Evolutionary conservation across 176 grass and related monocot genomes (phyloP).

Genomic region (maize (Zea mays)): DNA sequence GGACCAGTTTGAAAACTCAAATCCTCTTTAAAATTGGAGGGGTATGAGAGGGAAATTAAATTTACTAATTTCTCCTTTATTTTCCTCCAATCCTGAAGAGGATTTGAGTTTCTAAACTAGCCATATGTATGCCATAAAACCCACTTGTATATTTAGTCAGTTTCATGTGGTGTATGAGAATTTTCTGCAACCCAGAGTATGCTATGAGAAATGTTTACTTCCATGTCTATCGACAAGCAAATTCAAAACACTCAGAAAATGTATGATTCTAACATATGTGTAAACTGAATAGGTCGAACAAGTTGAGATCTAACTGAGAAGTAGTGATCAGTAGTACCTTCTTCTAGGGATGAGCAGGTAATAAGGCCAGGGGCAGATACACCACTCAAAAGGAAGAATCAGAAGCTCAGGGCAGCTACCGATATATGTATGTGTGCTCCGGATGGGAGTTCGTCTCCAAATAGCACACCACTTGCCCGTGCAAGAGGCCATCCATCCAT

Average conservation of each 20-base stretch:
- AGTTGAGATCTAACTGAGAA: background rate
- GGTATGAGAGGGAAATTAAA: too few species aligned
- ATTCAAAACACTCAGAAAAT: background rate
- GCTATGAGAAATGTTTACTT: background rate
- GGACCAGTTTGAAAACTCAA: too few species aligned
- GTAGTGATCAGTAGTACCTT: slow-evolving; percentile 38
- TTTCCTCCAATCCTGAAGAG: too few species aligned
- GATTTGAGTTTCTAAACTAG: too few species aligned
- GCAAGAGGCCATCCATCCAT: slow-evolving; percentile 28
- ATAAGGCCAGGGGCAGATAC: background rate
- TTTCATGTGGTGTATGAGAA: background rate
- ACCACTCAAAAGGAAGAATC: slow-evolving; percentile 11
- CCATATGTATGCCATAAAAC: background rate
- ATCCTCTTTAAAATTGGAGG: too few species aligned
- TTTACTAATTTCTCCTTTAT: too few species aligned
- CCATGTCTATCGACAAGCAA: background rate
- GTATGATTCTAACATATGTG: background rate
- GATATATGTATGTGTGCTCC: background rate
- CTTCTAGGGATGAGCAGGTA: slow-evolving; percentile 7
- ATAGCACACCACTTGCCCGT: slow-evolving; percentile 13
- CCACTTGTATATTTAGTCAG: background rate
- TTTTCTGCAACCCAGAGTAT: background rate
- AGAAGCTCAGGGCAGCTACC: slow-evolving; percentile 13
- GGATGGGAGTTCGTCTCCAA: slow-evolving; percentile 7
- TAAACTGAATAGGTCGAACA: background rate